phyloP scores from a whole-genome alignment of 805 yeast genomes.

The Yueomyces sinensis region DNA sequence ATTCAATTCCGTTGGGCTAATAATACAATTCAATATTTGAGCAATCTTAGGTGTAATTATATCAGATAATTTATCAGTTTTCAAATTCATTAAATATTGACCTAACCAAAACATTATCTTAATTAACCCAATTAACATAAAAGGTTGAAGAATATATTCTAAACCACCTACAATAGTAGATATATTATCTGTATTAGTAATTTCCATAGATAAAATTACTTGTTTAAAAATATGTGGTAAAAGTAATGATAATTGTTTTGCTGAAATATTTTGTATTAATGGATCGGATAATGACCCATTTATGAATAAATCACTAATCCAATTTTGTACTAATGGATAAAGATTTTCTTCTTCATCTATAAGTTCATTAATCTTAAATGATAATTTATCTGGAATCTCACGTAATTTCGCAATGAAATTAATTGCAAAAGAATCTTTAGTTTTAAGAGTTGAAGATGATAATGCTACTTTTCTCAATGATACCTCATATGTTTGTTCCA shows the following conservation, averaged over 20 bases:
- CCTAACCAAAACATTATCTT: slow-evolving; percentile 41
- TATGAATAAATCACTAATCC: slow-evolving; percentile 75
- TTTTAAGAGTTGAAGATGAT: slow-evolving; percentile 7
- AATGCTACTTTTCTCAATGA: slow-evolving; percentile 18
- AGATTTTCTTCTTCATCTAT: slow-evolving; percentile 11
- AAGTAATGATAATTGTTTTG: slow-evolving; percentile 53
- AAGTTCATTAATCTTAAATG: background rate
- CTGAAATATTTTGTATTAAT: slow-evolving; percentile 49
- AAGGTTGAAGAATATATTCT: slow-evolving; percentile 77
- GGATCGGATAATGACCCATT: slow-evolving; percentile 81
- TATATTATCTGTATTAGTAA: slow-evolving; percentile 37
- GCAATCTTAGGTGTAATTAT: slow-evolving; percentile 24
- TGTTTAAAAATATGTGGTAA: slow-evolving; percentile 68
- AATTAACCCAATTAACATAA: slow-evolving; percentile 44
- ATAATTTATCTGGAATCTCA: slow-evolving; percentile 11
- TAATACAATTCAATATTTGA: slow-evolving; percentile 27
- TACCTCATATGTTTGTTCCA: slow-evolving; percentile 28
- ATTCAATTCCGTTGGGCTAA: slow-evolving; percentile 30
- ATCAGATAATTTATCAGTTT: slow-evolving; percentile 12
- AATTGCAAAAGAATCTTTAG: slow-evolving; percentile 21
- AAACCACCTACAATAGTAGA: slow-evolving; percentile 62
- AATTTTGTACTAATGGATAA: slow-evolving; percentile 36
- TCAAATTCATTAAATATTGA: slow-evolving; percentile 26
- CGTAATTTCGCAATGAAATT: slow-evolving; percentile 16
- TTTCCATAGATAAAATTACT: slow-evolving; percentile 45